Base-by-base conservation (phyloP, 108 stramenopile species). In the Pseudonitzschia multistriata region DNA sequence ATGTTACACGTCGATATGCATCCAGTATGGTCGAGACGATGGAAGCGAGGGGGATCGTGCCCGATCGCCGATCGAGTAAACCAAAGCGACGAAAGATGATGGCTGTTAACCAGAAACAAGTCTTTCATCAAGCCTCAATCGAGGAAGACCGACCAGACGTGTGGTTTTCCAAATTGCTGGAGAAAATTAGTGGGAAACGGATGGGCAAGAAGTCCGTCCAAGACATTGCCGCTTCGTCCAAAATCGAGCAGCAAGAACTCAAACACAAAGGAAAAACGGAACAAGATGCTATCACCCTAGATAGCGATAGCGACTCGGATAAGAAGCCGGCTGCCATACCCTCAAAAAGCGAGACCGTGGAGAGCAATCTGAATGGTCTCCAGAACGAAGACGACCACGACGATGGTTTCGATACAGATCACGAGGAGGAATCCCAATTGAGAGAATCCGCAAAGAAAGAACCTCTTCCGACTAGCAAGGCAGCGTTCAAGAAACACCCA, bases 1-100 rank as follows among this genome's bases (percentile, higher is more conserved):
- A 96, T 82, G 91, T 96, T 10, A 96, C 94, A 10, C 87, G 84
- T 3, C 70, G 94, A 29, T 96, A 96, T 68, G 81, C 91, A 11
- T 77, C 64, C 36, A 82, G 83, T 11, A 88, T 83, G 85, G 73
- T 84, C 11, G 77, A 79, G 39, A 81, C 91, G 28, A 81, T 92
- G 40, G 76, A 81, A 56, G 40, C 74, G 19, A 72, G 91, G 21
- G 91, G 91, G 5, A 77, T 84, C 39, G 55, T 72, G 14, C 82
- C 45, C 29, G 13, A 24, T 3, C 29, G 31, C 14, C 62, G 22
- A 40, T 63, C 5, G 59, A 70, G 42, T 63, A 70, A 55, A 40
- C 35, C 31, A 30, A 31, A 47, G 27, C 50, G 50, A 25, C 50
- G 50, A 8, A 52, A 52, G 8, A 39, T 39, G 37, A 39, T 39